Evolutionary conservation across 371 early-diverging fungal species (phyloP), one percentile per base, ranked within the genome.

Genomic region (Apophysomyces elegans): DNA sequence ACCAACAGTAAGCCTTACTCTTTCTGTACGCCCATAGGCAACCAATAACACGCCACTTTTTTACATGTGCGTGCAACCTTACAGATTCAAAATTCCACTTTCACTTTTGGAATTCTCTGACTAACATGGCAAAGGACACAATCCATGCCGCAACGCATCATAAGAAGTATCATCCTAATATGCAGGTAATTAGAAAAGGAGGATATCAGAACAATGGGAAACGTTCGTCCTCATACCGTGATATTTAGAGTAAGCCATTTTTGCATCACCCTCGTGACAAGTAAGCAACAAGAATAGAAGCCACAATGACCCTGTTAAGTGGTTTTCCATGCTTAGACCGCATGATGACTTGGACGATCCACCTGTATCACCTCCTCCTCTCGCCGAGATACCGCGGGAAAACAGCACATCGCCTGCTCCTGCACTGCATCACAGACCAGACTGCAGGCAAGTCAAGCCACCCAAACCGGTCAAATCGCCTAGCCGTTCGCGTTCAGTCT

Each of bases 331-430:
- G 16, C 21, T 46, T 43, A 26, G 62, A 62, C 38, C 32, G 21
- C 3, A 36, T 43, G n/a, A 46, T 26, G 26, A 38, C 36, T 8
- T 35, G 50, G 58, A 11, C 47, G 11, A 18, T n/a, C 44, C 13
- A 57, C 38, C 56, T 59, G 59, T 35, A 59, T 63, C 21, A 37
- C 64, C 4, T 50, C 64, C 14, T 59, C 63, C 18, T 58, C 26
- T 50, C 37, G 59, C 7, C 54, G 46, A 1, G 12, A 54, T 26
- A 16, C 64, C 39, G 37, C 68, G 64, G 16, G 59, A 68, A 56
- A 68, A 68, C 63, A 68, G 68, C 37, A 68, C 68, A 21, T 68
- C 64, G 9, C 68, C 68, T 7, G 68, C 68, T 16, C 68, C 68
- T n/a, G 16, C 59, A 46, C 45, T 35, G 41, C 61, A 45, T 39